Conservation (phyloP, 2,329 filamentous ascomycete genomes). For the Aspergillus sergii region DNA sequence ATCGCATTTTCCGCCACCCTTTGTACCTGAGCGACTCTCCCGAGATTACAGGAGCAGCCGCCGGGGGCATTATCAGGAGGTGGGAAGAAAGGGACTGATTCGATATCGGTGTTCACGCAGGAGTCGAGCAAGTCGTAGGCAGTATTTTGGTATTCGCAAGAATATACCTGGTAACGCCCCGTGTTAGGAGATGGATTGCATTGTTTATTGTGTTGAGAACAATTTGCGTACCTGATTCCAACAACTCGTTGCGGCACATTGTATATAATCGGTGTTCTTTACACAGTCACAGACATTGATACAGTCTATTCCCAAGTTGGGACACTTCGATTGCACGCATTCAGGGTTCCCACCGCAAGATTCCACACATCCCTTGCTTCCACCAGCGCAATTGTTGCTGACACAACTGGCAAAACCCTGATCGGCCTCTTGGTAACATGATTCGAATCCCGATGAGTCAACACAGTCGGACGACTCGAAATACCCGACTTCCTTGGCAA, state of each 20-base stretch:
- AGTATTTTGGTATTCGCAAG: constrained; percentile 4
- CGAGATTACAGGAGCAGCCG: constrained; percentile 25
- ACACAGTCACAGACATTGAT: constrained; percentile 21
- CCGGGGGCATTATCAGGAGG: constrained; percentile 17
- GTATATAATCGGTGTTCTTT: constrained; percentile 8
- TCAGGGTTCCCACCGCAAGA: neutral
- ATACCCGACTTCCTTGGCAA: neutral
- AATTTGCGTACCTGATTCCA: constrained; percentile 21
- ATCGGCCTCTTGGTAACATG: neutral
- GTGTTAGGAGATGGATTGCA: neutral
- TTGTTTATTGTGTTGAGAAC: neutral
- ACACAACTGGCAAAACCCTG: neutral
- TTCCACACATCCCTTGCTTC: neutral
- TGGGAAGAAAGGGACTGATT: constrained; percentile 21
- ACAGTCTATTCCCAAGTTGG: constrained; percentile 12
- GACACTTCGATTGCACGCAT: neutral
- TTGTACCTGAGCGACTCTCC: constrained; percentile 1
- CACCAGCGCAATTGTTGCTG: neutral
- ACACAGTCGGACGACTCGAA: neutral
- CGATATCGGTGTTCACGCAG: constrained; percentile 9
- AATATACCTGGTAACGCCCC: neutral
- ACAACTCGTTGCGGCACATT: constrained; percentile 18
- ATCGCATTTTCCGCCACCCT: neutral
- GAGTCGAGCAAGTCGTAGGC: constrained; percentile 4
- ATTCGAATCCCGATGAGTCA: neutral